Conservation (phyloP, 1,284 basidiomycete genomes). For the Sparassis latifolia region DNA sequence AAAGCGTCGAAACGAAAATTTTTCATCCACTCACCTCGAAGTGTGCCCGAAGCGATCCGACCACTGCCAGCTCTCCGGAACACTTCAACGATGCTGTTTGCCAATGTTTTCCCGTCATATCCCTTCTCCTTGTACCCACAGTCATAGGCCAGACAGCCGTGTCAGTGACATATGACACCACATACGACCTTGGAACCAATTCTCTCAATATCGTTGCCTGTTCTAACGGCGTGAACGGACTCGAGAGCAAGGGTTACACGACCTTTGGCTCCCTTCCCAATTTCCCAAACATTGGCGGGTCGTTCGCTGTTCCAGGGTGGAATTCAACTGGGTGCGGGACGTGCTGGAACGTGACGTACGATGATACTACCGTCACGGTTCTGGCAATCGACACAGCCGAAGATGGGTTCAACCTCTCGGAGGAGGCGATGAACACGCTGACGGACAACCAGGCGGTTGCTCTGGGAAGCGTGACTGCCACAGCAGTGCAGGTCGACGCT, state of each 20-base stretch:
- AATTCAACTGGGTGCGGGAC: slow-evolving; percentile 37
- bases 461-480: slow-evolving; percentile 13
- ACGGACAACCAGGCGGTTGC: slow-evolving; percentile 12
- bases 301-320: slow-evolving; percentile 33
- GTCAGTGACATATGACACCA: slow-evolving; percentile 33
- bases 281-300: slow-evolving; percentile 48
- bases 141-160: too few species aligned
- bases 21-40: too few species aligned
- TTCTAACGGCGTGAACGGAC: slow-evolving; percentile 39
- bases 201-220: slow-evolving; percentile 38
- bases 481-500: slow-evolving; percentile 11
- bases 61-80: too few species aligned
- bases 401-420: slow-evolving; percentile 28
- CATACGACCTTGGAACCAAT: slow-evolving; percentile 32
- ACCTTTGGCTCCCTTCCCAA: slow-evolving; percentile 40
- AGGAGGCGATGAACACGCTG: slow-evolving; percentile 17
- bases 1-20: too few species aligned
- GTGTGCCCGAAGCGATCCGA: too few species aligned
- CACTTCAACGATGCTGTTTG: too few species aligned
- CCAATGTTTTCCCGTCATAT: too few species aligned
- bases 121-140: too few species aligned
- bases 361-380: slow-evolving; percentile 29
- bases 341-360: slow-evolving; percentile 39
- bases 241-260: slow-evolving; percentile 34
- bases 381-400: slow-evolving; percentile 36